Evolutionary conservation across 2,329 filamentous ascomycete genomes (phyloP).

Genomic region (Juglanconis sp.): DNA sequence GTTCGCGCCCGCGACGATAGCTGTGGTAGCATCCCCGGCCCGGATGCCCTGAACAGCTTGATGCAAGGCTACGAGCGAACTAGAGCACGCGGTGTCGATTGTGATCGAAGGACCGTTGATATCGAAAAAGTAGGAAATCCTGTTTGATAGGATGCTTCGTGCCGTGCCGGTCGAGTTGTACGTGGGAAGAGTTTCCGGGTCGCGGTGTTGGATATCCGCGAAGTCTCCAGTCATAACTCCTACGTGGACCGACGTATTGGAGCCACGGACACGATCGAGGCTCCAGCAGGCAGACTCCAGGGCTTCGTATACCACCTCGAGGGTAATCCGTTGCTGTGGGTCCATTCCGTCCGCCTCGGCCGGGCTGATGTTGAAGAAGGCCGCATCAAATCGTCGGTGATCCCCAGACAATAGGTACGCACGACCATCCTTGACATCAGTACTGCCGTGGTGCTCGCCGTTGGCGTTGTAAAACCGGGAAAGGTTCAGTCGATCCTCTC

Average conservation of each 20-base stretch:
- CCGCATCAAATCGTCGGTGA: slow-evolving; percentile 18
- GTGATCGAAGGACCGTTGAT: slow-evolving; percentile 37
- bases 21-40: slow-evolving; percentile 27
- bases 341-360: slow-evolving; percentile 22
- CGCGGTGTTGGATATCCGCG: not conserved
- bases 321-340: slow-evolving; percentile 10
- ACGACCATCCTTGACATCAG: not conserved
- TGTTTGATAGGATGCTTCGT: slow-evolving; percentile 31
- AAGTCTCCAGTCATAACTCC: not conserved
- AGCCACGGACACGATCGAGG: slow-evolving; percentile 18
- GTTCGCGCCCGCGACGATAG: slow-evolving; percentile 33
- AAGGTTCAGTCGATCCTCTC: slow-evolving; percentile 21
- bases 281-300: slow-evolving; percentile 22
- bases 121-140: slow-evolving; percentile 39
- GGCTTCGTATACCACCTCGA: slow-evolving; percentile 22
- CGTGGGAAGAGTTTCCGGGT: slow-evolving; percentile 20
- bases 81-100: slow-evolving; percentile 43
- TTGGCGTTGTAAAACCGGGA: slow-evolving; percentile 25
- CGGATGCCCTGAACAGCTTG: slow-evolving; percentile 33
- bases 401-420: not conserved
- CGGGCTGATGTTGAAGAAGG: slow-evolving; percentile 25
- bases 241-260: slow-evolving; percentile 19
- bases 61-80: slow-evolving; percentile 36
- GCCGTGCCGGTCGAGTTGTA: slow-evolving; percentile 31
- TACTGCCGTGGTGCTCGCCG: slow-evolving; percentile 22